A percentile compares a stretch with the other conserved stretches of the same genome.
Evolutionary conservation across 169 alveolate genomes (phyloP).

Genomic region (Sarcocystis neurona): DNA sequence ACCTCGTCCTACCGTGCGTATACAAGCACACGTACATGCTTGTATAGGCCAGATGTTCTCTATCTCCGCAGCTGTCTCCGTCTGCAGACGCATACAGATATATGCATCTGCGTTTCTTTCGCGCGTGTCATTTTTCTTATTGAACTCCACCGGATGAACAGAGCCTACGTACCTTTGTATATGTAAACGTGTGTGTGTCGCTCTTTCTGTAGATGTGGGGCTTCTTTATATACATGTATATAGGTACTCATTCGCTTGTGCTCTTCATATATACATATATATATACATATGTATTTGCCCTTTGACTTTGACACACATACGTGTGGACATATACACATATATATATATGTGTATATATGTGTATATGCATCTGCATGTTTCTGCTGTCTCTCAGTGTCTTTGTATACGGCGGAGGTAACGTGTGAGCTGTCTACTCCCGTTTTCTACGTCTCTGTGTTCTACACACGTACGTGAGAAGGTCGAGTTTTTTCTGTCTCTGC

Average conservation of each 20-base stretch:
- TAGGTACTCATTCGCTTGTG: background rate
- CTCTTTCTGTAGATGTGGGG: background rate
- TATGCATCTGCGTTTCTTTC: background rate
- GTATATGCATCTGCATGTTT: background rate
- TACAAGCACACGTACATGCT: conserved; percentile 3
- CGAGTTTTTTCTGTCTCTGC: conserved; percentile 44
- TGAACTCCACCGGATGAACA: background rate
- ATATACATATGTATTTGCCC: background rate
- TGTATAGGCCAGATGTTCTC: background rate
- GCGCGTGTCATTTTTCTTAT: background rate
- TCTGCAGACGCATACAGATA: background rate
- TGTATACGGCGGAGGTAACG: conserved; percentile 17
- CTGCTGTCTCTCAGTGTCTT: background rate
- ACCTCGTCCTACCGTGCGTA: background rate
- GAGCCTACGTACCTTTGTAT: background rate
- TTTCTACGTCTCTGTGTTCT: background rate
- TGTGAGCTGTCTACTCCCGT: background rate
- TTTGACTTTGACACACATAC: background rate
- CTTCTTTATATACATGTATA: background rate
- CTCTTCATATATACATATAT: background rate
- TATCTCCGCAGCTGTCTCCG: background rate
- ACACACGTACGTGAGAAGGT: conserved; percentile 26
- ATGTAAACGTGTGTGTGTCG: background rate
- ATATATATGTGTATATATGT: background rate
- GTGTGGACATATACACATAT: background rate